Percentiles rank a stretch among this genome's conserved stretches.
Conservation (phyloP, 805 yeast species). For the Torulaspora maleeae region DNA sequence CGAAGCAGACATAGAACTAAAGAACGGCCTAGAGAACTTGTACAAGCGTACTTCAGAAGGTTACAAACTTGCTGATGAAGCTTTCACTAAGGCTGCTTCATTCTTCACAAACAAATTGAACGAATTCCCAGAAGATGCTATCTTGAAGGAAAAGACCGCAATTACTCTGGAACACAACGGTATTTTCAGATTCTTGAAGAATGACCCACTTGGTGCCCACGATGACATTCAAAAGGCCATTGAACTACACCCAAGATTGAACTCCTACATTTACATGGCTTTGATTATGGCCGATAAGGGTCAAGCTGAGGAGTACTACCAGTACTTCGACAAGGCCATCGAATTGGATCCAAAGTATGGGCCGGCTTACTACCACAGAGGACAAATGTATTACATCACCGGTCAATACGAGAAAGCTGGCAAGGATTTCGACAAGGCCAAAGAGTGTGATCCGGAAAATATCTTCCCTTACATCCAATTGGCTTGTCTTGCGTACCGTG, state of each 20-base stretch:
- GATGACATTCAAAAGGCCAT: constrained; percentile 62
- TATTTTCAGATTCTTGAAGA: constrained; percentile 76
- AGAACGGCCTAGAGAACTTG: constrained; percentile 58
- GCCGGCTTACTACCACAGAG: constrained; percentile 89
- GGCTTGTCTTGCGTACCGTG: constrained; percentile 87
- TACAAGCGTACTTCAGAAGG: constrained; percentile 40
- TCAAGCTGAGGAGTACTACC: constrained; percentile 61
- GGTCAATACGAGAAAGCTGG: constrained; percentile 71
- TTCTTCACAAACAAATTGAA: constrained; percentile 37
- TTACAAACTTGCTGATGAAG: constrained; percentile 37
- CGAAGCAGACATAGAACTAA: constrained; percentile 60
- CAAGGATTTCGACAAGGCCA: constrained; percentile 68
- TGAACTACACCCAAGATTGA: constrained; percentile 65
- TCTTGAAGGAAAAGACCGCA: constrained; percentile 43
- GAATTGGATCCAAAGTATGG: constrained; percentile 64
- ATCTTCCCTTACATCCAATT: constrained; percentile 85
- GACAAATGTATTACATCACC: constrained; percentile 82
- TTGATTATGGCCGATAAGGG: constrained; percentile 78
- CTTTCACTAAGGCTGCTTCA: constrained; percentile 53
- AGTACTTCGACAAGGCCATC: constrained; percentile 69
- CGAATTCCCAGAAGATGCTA: constrained; percentile 24
- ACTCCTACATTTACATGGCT: constrained; percentile 78
- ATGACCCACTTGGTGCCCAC: constrained; percentile 62
- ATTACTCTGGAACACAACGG: constrained; percentile 81
- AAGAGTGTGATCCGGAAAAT: constrained; percentile 66